These are phyloP conservation scores for Leccinellum albellum DNA, from an alignment of 768 basidiomycete species.

Conservation along the genomic window DNA sequence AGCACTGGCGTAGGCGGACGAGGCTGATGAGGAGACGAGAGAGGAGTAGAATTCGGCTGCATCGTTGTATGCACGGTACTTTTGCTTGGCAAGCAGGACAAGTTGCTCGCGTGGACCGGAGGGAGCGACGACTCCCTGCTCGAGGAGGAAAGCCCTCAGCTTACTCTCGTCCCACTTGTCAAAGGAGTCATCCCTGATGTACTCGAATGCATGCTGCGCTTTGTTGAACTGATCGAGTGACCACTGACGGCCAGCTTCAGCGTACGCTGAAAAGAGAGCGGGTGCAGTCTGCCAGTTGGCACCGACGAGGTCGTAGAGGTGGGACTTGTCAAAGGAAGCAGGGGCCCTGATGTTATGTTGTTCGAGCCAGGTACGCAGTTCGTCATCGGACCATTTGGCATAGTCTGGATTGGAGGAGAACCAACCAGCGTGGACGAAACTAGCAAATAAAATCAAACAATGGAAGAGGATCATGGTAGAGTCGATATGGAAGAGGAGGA, in stretches of 20 bases:
- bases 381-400: conserved; percentile 55
- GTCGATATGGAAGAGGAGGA: background rate
- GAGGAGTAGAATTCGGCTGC: conserved; percentile 57
- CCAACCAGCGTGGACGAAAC: conserved; percentile 46
- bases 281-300: conserved; percentile 50
- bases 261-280: conserved; percentile 33
- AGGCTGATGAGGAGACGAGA: conserved; percentile 44
- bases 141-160: conserved; percentile 78
- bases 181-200: conserved; percentile 58
- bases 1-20: conserved; percentile 50
- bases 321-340: conserved; percentile 36
- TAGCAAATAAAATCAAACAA: conserved; percentile 30
- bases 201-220: conserved; percentile 60
- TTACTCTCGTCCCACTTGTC: conserved; percentile 84
- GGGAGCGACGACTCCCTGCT: conserved; percentile 84
- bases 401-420: conserved; percentile 42
- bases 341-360: conserved; percentile 60
- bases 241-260: conserved; percentile 40
- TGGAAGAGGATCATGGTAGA: conserved; percentile 16
- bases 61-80: conserved; percentile 55
- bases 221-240: conserved; percentile 57
- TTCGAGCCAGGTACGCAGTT: conserved; percentile 68
- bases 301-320: conserved; percentile 50
- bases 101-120: conserved; percentile 77
- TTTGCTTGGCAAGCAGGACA: conserved; percentile 68